Base-by-base conservation (phyloP, 257 asterid species). In the Rubia yunnanensis region DNA sequence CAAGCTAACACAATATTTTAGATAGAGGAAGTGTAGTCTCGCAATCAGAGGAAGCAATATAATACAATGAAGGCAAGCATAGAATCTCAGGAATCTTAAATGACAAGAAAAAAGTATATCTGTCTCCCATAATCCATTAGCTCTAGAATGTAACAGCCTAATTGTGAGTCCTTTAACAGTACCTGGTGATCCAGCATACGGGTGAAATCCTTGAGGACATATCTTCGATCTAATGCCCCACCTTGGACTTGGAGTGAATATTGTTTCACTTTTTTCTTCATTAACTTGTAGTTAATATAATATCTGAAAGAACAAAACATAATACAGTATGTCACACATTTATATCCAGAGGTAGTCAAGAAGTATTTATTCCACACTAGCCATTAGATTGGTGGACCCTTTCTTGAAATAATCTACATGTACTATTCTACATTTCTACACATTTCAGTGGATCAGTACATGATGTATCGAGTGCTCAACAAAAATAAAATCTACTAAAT, bases 161-260 rank as follows among this genome's bases (percentile, higher is more conserved):
- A 6, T 63, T 32, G 60, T 63, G 34, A 54, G 2, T 41, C 17
- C 4, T 41, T n/a, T 44, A 7, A 17, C 20, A 64, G 5, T 72
- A 89, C 98, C 98, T 92, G 98, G 77, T 46, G 75, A 80, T 92
- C 98, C 81, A 92, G 78, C 91, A 89, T 85, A 70, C 84, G 81
- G 24, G 98, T 89, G 86, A 92, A 92, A 83, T 92, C 98, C 80
- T 89, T 92, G 76, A 89, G 96, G 69, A 85, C 96, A 73, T 81
- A 77, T 53, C 92, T 83, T 7, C 87, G 91, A 32, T 84, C 87
- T 58, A 92, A 69, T 64, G 83, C 81, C 65, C 94, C 89, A 64
- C 77, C 68, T 80, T 85, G 82, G 67, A 83, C 87, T 78, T 92
- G 98, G 71, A 76, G 79, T 64, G 82, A 52, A 41, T 92, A 92